Evolutionary conservation across 345 rosid genomes (phyloP).

Genomic region (Limnanthes douglasii): DNA sequence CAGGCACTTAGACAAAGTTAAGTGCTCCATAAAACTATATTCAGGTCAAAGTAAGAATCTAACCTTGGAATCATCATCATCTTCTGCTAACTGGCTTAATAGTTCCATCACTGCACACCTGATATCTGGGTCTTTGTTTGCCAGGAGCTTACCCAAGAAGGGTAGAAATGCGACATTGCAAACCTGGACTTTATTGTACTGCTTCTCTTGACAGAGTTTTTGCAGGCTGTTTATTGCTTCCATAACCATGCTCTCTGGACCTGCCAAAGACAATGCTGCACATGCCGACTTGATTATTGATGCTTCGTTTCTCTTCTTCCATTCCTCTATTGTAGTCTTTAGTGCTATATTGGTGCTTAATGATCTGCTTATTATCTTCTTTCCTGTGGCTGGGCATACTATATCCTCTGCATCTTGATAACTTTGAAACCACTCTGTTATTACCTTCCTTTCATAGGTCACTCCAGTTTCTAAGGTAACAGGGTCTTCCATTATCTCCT

Average conservation of each 20-base stretch:
- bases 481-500: constrained; percentile 79
- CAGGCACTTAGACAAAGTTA: no score
- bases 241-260: constrained; percentile 48
- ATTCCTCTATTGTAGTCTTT: constrained; percentile 60
- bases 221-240: constrained; percentile 62
- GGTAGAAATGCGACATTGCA: constrained; percentile 43
- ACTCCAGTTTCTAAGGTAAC: constrained; percentile 65
- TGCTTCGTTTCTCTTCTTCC: constrained; percentile 66
- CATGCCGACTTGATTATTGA: constrained; percentile 55
- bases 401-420: constrained; percentile 24
- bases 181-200: constrained; percentile 31
- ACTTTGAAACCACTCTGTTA: constrained; percentile 43
- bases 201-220: constrained; percentile 37
- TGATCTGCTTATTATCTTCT: constrained; percentile 20
- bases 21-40: no score
- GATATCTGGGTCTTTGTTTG: constrained; percentile 33
- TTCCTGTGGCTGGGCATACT: constrained; percentile 46
- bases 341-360: constrained; percentile 40
- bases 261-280: constrained; percentile 54
- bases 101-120: constrained; percentile 46
- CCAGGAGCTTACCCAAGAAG: constrained; percentile 31
- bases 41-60: no score
- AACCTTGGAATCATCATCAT: constrained; percentile 54
- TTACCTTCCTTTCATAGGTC: constrained; percentile 62
- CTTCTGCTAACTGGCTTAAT: constrained; percentile 32